Evolutionary conservation across 2,329 filamentous ascomycete genomes (phyloP), one percentile per base, ranked within the genome.

Genomic region (Dothideomycetidae sp.): DNA sequence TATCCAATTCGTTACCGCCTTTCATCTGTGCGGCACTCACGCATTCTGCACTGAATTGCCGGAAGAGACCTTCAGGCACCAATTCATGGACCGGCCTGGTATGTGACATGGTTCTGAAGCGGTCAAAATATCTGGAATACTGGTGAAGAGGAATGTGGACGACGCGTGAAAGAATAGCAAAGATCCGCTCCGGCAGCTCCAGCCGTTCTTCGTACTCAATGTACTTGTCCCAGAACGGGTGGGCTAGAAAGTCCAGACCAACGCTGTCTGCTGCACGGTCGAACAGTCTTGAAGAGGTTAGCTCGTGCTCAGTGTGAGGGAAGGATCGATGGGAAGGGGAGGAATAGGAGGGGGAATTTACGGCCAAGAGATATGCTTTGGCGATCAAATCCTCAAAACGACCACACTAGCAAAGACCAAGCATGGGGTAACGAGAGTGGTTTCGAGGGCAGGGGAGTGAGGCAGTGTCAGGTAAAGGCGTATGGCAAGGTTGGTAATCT

Each of bases 171-270:
- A 93, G 70, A 39, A 98, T 83, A 29, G 73, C 75, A 49, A 92
- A 93, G 38, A 94, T 82, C 51, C 76, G 83, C 45, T 92, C 82
- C 10, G 79, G 73, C 0, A 80, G 75, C 51, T 93, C 85, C 44
- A 88, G 68, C 2, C 86, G 80, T 56, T 94, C 86, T 56, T 96
- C 90, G 52, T 92, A 96, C 55, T 96, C 90, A 46, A 98, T 75
- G 53, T 93, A 98, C 61, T 93, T 96, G 59, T 98, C 90, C 90
- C 90, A 98, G 63, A 98, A 94, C 1, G 85, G 85, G 55, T 94
- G 85, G 2, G 86, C 80, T 18, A 93, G 69, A 54, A 93, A 98
- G 60, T 98, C 90, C 12, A 96, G 70, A 11, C 90, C 90, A 29
- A 93, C 85, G 50, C 73, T 78, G 18, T 71, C 71, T 17, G 84